A percentile compares a stretch with the other conserved stretches of the same genome.
Conservation (phyloP, 208 protist genomes). For the Leishmania amazonensis region DNA sequence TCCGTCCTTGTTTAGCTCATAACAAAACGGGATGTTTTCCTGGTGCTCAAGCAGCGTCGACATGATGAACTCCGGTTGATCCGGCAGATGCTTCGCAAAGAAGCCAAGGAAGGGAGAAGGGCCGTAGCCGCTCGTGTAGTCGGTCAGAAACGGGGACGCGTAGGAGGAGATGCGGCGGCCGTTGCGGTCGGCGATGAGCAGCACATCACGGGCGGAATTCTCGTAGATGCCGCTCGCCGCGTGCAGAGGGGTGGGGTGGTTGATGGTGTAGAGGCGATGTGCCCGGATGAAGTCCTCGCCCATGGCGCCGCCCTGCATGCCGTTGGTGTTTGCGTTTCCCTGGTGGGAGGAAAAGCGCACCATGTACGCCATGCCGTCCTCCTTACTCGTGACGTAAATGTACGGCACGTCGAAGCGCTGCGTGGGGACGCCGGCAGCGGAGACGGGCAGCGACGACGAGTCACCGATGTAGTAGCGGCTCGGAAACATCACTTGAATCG, state of each 20-base stretch:
- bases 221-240: slow-evolving; percentile 85
- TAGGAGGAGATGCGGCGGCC: slow-evolving; percentile 70
- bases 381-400: slow-evolving; percentile 90
- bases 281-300: slow-evolving; percentile 37
- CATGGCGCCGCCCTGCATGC: slow-evolving; percentile 30
- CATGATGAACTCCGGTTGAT: slow-evolving; percentile 88
- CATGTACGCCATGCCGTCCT: slow-evolving; percentile 83
- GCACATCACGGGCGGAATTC: slow-evolving; percentile 68
- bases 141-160: slow-evolving; percentile 67
- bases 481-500: slow-evolving; percentile 87
- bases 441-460: slow-evolving; percentile 10
- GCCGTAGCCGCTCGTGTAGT: slow-evolving; percentile 33
- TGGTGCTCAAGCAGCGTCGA: slow-evolving; percentile 77
- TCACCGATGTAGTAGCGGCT: slow-evolving; percentile 36
- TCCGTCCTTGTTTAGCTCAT: slow-evolving; percentile 75
- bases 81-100: slow-evolving; percentile 73
- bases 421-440: slow-evolving; percentile 13
- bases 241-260: slow-evolving; percentile 41
- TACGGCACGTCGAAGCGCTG: slow-evolving; percentile 59
- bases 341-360: slow-evolving; percentile 57
- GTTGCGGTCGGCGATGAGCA: slow-evolving; percentile 81
- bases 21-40: slow-evolving; percentile 83
- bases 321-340: slow-evolving; percentile 21
- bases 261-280: slow-evolving; percentile 53
- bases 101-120: slow-evolving; percentile 67